Evolutionary conservation across 176 grass and related monocot genomes (phyloP).

Genomic region (Lolium perenne): DNA sequence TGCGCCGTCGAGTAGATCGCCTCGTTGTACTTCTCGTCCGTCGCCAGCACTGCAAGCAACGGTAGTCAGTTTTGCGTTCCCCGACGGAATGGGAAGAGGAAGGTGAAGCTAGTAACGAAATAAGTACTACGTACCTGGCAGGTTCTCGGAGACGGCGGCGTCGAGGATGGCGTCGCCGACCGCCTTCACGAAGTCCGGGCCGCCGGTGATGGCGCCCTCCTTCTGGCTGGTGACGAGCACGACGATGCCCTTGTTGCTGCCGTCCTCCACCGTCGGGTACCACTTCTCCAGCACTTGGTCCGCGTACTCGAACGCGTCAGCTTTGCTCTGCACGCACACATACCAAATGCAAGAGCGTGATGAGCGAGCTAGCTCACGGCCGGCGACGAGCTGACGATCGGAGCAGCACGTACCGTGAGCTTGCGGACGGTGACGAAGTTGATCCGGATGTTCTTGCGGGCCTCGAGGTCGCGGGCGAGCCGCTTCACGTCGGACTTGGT

Average conservation of each 20-base stretch:
- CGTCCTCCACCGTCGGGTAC: constrained; percentile 92
- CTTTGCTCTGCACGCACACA: constrained; percentile 72
- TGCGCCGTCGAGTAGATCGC: constrained; percentile 70
- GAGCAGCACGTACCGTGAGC: constrained; percentile 63
- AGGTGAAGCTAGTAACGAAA: not conserved
- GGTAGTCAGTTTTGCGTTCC: not conserved
- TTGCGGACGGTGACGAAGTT: constrained; percentile 96
- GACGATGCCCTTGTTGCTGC: constrained; percentile 94
- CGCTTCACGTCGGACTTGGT: constrained; percentile 90
- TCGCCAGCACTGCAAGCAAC: constrained; percentile 73
- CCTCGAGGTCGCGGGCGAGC: constrained; percentile 76
- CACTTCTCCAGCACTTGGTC: constrained; percentile 99
- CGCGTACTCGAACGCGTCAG: constrained; percentile 98
- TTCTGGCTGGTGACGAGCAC: constrained; percentile 98
- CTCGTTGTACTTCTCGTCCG: constrained; percentile 98
- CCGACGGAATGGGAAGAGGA: not conserved
- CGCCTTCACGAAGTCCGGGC: constrained; percentile 80
- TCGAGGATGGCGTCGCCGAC: constrained; percentile 82
- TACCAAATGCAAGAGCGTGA: not conserved
- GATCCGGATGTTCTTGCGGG: constrained; percentile 84
- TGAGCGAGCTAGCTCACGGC: not conserved
- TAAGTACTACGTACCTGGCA: constrained; percentile 55
- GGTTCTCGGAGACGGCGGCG: constrained; percentile 89
- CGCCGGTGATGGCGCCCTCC: constrained; percentile 95
- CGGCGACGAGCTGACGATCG: no score